Percentiles rank a stretch among this genome's conserved stretches.
Evolutionary conservation across 345 rosid species (phyloP).

Genomic region (Populus simonii): DNA sequence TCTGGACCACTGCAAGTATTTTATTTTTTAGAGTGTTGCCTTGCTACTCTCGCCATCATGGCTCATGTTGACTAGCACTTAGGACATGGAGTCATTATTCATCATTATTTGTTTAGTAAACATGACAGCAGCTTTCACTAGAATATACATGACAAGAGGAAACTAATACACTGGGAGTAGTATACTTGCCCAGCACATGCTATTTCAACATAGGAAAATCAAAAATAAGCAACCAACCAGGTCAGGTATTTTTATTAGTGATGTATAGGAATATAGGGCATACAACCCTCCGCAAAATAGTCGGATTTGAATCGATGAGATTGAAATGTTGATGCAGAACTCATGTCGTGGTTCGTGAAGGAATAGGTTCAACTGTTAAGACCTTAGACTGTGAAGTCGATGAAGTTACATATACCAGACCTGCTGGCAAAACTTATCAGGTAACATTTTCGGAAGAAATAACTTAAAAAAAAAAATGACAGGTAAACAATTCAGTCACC

Average conservation of each 20-base stretch:
- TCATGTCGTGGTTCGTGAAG: slow-evolving; percentile 38
- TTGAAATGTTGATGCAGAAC: slow-evolving; percentile 54
- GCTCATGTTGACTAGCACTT: background rate
- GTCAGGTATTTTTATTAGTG: slow-evolving; percentile 34
- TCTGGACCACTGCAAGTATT: background rate
- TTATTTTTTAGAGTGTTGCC: background rate
- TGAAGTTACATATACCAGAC: slow-evolving; percentile 68
- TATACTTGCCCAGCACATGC: background rate
- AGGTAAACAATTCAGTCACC: slow-evolving; percentile 12
- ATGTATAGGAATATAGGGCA: slow-evolving; percentile 40
- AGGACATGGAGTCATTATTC: background rate
- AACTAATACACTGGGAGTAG: slow-evolving; percentile 9
- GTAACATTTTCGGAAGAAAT: slow-evolving; percentile 33
- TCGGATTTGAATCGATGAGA: slow-evolving; percentile 54
- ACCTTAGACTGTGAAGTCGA: slow-evolving; percentile 63
- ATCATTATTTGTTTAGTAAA: background rate
- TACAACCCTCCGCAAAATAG: slow-evolving; percentile 48
- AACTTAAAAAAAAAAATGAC: slow-evolving; percentile 11
- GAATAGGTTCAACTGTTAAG: slow-evolving; percentile 55
- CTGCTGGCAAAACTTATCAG: slow-evolving; percentile 71
- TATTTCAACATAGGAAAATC: slow-evolving; percentile 12
- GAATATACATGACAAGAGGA: slow-evolving; percentile 15
- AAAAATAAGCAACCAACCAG: slow-evolving; percentile 26
- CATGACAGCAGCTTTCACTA: background rate
- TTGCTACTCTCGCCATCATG: slow-evolving; percentile 1